phyloP scores from a whole-genome alignment of 2,329 filamentous ascomycete species.

The Fusarium anthophilum region DNA sequence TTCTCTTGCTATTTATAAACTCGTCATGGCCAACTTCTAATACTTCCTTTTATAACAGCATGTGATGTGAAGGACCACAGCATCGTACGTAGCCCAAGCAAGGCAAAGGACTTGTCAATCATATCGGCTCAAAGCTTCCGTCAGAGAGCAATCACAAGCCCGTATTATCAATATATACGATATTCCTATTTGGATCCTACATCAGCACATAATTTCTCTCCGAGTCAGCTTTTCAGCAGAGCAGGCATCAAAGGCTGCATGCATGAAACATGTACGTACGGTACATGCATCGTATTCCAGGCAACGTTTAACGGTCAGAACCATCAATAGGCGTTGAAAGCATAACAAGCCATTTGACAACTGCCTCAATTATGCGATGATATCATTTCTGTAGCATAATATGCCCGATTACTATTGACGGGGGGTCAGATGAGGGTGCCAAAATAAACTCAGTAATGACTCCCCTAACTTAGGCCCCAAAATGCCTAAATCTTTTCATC shows the following conservation, averaged over 20 bases:
- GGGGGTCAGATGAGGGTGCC: background rate
- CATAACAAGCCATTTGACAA: background rate
- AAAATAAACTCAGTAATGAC: background rate
- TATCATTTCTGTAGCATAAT: background rate
- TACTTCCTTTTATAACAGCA: no score
- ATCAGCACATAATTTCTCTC: accelerated
- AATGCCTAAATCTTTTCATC: background rate
- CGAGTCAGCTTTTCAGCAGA: background rate
- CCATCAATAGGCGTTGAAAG: background rate
- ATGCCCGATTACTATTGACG: background rate
- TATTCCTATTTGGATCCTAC: background rate
- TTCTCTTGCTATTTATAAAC: background rate
- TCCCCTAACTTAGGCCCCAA: background rate
- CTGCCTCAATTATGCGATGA: background rate
- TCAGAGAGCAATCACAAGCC: background rate
- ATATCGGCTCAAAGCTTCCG: background rate
- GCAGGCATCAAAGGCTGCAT: background rate
- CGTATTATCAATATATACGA: background rate
- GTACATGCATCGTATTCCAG: conserved; percentile 2
- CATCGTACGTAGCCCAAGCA: background rate
- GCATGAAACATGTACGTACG: background rate
- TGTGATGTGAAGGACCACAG: conserved; percentile 2
- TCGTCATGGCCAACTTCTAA: no score
- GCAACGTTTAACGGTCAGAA: background rate
- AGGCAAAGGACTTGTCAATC: background rate